These are phyloP conservation scores for Tolypocladium inflatum DNA, from an alignment of 2,329 filamentous ascomycete genomes.

Conservation along the genomic window DNA sequence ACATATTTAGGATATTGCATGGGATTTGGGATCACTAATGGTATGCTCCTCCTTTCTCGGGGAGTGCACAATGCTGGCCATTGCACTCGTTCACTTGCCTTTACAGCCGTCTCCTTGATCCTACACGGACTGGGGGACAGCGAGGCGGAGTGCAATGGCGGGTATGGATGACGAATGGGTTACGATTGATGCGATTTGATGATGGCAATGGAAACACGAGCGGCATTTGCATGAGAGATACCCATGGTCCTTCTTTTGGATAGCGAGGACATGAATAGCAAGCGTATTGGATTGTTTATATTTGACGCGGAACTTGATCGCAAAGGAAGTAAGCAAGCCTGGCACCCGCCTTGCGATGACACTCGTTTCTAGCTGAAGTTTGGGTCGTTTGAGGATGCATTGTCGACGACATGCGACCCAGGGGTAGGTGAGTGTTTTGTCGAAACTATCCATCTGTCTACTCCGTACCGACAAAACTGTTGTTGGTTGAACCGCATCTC, in stretches of 20 bases:
- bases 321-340: neutral
- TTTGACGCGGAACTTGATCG: neutral
- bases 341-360: too few species aligned
- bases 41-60: neutral
- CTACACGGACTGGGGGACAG: neutral
- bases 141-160: neutral
- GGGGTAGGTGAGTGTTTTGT: too few species aligned
- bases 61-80: neutral
- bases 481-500: too few species aligned
- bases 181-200: neutral
- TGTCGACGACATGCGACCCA: too few species aligned
- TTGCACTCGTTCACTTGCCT: neutral
- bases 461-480: too few species aligned
- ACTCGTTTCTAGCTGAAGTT: too few species aligned
- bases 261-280: conserved; percentile 6
- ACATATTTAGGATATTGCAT: neutral
- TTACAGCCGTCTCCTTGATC: neutral
- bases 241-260: conserved; percentile 4
- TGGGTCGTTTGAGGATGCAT: too few species aligned
- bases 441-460: too few species aligned
- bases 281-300: neutral
- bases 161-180: neutral
- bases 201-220: neutral
- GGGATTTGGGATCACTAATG: neutral
- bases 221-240: conserved; percentile 5